These are phyloP conservation scores for Xylaria sp. DNA, from an alignment of 2,329 filamentous ascomycete genomes.

Conservation along the genomic window DNA sequence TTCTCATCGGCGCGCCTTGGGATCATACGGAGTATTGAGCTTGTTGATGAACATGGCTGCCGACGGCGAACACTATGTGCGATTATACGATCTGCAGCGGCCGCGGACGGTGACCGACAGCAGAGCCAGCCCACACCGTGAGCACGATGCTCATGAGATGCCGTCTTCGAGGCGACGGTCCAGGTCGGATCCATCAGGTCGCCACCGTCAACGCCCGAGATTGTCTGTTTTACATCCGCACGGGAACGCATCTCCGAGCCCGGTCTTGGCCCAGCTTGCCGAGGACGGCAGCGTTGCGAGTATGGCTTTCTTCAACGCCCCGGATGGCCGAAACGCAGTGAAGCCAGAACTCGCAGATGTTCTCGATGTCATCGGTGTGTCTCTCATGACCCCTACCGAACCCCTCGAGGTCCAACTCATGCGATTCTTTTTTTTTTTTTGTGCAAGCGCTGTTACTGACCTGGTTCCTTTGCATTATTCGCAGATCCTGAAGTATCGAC, in stretches of 20 bases:
- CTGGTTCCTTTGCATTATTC: not conserved
- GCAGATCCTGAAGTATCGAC: conserved; percentile 78
- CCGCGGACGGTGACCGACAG: conserved; percentile 10
- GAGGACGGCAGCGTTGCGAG: conserved; percentile 22
- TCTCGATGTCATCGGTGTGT: conserved; percentile 62
- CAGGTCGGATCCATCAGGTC: conserved; percentile 26
- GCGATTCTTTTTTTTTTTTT: too few species aligned
- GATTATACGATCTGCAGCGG: conserved; percentile 15
- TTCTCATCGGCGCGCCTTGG: not conserved
- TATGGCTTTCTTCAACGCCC: conserved; percentile 26
- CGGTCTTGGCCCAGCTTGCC: conserved; percentile 18
- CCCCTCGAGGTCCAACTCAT: too few species aligned
- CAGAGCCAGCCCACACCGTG: conserved; percentile 4
- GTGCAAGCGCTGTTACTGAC: not conserved
- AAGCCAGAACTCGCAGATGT: conserved; percentile 60
- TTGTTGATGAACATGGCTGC: not conserved
- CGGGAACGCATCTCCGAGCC: conserved; percentile 12
- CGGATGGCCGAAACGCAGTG: conserved; percentile 43
- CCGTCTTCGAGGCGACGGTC: conserved; percentile 23
- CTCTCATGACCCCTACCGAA: not conserved
- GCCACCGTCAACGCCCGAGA: conserved; percentile 22
- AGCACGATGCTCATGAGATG: not conserved
- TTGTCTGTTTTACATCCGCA: conserved; percentile 22
- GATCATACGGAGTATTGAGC: not conserved
- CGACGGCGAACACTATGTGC: conserved; percentile 13